Percentiles rank a stretch among this genome's conserved stretches.
Evolutionary conservation across 768 basidiomycete species (phyloP).

Genomic region (Tylopilus cervinicoccineus): DNA sequence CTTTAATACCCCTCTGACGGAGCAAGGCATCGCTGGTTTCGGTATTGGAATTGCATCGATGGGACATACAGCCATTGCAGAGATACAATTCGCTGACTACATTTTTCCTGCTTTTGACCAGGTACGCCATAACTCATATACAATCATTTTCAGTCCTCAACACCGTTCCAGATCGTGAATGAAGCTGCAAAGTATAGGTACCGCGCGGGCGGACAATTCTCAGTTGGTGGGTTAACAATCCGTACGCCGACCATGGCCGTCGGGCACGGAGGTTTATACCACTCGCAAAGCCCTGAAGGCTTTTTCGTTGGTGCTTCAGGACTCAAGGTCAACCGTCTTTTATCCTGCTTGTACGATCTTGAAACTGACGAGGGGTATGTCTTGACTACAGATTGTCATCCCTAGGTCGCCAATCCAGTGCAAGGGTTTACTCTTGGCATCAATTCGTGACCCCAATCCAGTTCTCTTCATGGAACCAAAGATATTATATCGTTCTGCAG

Average conservation of each 20-base stretch:
- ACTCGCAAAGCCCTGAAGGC: conserved; percentile 93
- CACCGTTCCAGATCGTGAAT: conserved; percentile 69
- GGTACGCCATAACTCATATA: conserved; percentile 36
- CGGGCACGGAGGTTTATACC: conserved; percentile 89
- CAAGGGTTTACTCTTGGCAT: conserved; percentile 83
- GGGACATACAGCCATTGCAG: conserved; percentile 93
- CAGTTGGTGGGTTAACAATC: conserved; percentile 79
- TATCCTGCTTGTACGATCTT: not conserved
- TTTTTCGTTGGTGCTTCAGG: conserved; percentile 92
- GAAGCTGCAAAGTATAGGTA: conserved; percentile 94
- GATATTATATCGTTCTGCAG: conserved; percentile 86
- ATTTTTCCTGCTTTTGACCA: conserved; percentile 96
- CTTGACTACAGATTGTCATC: conserved; percentile 58
- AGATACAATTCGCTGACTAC: conserved; percentile 89
- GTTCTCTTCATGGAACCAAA: conserved; percentile 96
- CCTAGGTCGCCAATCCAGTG: conserved; percentile 93
- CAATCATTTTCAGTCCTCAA: not conserved
- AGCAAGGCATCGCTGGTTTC: conserved; percentile 93
- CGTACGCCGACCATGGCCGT: conserved; percentile 90
- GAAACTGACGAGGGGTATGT: not conserved
- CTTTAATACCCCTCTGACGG: conserved; percentile 91
- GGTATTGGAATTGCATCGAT: conserved; percentile 89
- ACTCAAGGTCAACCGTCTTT: conserved; percentile 56
- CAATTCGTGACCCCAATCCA: conserved; percentile 91
- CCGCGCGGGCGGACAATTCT: conserved; percentile 79